These are phyloP conservation scores for Pilobolus umbonatus DNA, from an alignment of 192 early-diverging fungal genomes.

Conservation along the genomic window DNA sequence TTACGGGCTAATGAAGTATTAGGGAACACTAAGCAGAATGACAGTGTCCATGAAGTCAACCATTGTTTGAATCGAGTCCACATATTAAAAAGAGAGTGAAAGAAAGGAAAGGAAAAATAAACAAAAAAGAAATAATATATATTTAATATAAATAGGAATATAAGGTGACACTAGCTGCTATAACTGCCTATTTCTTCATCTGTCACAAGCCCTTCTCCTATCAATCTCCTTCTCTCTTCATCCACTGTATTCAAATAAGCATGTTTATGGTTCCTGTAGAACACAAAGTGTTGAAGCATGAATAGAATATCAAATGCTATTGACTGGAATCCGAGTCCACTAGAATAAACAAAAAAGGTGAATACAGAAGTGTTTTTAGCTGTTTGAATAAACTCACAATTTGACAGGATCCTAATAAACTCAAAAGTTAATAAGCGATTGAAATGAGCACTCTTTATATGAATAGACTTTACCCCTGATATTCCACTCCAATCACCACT, in stretches of 20 bases:
- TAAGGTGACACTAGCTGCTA: neutral
- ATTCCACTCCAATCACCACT: slow-evolving; percentile 57
- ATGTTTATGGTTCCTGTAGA: slow-evolving; percentile 52
- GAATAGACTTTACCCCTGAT: slow-evolving; percentile 26
- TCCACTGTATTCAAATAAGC: slow-evolving; percentile 28
- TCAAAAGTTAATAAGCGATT: neutral
- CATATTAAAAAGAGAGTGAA: neutral
- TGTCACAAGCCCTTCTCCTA: slow-evolving; percentile 24
- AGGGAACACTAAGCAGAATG: slow-evolving; percentile 3
- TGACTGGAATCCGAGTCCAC: slow-evolving; percentile 72
- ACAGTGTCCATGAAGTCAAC: neutral
- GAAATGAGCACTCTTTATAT: neutral
- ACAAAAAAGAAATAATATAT: neutral
- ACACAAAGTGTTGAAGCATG: slow-evolving; percentile 76
- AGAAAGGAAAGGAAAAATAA: slow-evolving; percentile 1
- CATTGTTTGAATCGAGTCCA: slow-evolving; percentile 4
- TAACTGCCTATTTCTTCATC: neutral
- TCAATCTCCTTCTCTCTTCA: slow-evolving; percentile 28
- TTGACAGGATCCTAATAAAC: slow-evolving; percentile 45
- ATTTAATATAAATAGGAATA: neutral
- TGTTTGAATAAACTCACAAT: slow-evolving; percentile 28
- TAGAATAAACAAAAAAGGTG: slow-evolving; percentile 15
- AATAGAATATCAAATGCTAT: slow-evolving; percentile 83
- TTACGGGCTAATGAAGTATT: neutral
- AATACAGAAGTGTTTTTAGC: neutral